A percentile compares a stretch with the other conserved stretches of the same genome.
phyloP scores from a whole-genome alignment of 1,284 basidiomycete genomes.

The Erythrobasidium hasegawianum region DNA sequence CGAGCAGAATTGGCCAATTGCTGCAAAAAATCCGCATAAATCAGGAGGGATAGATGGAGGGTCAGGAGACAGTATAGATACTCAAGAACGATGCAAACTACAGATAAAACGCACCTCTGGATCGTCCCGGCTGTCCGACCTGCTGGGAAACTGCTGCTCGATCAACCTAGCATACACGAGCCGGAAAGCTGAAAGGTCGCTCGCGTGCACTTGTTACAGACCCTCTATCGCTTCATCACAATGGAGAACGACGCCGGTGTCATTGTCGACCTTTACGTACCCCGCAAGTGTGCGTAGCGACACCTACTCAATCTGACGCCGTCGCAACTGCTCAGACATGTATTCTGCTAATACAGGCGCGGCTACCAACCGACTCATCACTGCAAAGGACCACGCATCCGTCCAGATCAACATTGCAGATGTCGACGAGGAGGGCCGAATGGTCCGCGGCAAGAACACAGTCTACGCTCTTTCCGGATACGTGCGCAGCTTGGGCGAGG shows the following conservation, averaged over 20 bases:
- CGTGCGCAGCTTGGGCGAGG: constrained; percentile 91
- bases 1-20: no score
- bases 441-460: constrained; percentile 72
- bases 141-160: no score
- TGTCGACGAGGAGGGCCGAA: constrained; percentile 88
- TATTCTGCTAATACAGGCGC: constrained; percentile 38
- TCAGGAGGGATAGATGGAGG: no score
- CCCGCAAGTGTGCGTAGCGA: constrained; percentile 89
- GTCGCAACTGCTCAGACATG: constrained; percentile 4
- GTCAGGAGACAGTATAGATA: no score
- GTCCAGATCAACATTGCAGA: constrained; percentile 94
- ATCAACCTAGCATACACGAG: no score
- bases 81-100: no score
- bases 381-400: constrained; percentile 97
- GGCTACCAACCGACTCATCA: constrained; percentile 80
- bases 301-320: no score
- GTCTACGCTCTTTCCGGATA: constrained; percentile 92
- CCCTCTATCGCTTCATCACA: not conserved
- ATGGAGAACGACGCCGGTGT: constrained; percentile 60
- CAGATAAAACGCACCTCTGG: no score
- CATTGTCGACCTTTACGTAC: constrained; percentile 99
- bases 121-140: no score
- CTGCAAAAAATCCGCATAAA: no score
- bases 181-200: no score
- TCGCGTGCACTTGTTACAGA: no score